Base-by-base conservation (phyloP, 306 rosid genomes). In the Styphnolobium japonicum region DNA sequence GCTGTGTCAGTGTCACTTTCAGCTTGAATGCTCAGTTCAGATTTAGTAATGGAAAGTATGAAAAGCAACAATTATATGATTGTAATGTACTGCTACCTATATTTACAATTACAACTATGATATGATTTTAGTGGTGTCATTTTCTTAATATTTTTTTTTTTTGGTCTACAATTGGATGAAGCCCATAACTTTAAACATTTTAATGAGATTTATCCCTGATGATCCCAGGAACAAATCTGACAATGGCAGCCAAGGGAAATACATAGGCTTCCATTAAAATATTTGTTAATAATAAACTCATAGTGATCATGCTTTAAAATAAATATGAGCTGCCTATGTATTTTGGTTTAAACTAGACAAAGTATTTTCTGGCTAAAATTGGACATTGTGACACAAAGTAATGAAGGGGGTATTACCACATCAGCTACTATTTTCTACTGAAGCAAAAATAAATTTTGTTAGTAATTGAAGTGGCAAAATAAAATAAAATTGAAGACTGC, bases 111-210 rank as follows among this genome's bases (percentile, higher is more conserved):
- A 18, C 29, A 40, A 25, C 5, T 15, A 1, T 49, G 14, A 21
- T 36, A 51, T 82, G 49, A 58, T 72, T 66, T 57, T 56, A 29
- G 58, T 72, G 15, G 61, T 55, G 2, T 10, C 64, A 46, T 73
- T 65, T 51, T 48, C 15, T 55, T 5, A 15, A 1, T 27, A 1
- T 1, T 21, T 34, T 15, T 25, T 14, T 2, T 37, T 36, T 18
- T 14, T 46, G n/a, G n/a, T n/a, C n/a, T 5, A 21, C 3, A 46
- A 23, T 71, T 52, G 16, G 10, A 71, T 22, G 49, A 71, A 53
- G 18, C 52, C n/a, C 52, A 22, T 31, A 34, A 2, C 42, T 37
- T 37, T 27, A 27, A 27, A 27, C 31, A 27, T 27, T 27, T 27
- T 39, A 39, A 39, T 39, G 12, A 39, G 12, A 39, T 9, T 39